phyloP scores from a whole-genome alignment of 2,329 filamentous ascomycete species.

The Sarocladium oryzae region DNA sequence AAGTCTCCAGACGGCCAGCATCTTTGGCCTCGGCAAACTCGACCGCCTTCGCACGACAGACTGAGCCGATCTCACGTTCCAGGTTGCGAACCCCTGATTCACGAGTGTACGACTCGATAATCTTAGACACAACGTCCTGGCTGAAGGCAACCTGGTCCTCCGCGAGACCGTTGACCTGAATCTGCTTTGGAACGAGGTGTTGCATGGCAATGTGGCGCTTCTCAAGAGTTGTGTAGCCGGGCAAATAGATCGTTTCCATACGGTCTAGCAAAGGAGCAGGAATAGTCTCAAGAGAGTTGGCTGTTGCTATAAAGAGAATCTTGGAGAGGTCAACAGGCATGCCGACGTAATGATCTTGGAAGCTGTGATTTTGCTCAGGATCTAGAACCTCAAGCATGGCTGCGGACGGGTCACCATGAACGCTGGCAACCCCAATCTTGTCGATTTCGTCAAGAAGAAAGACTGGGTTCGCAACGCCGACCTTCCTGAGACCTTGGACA shows the following conservation, averaged over 20 bases:
- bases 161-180: constrained; percentile 79
- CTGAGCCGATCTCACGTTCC: constrained; percentile 89
- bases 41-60: constrained; percentile 92
- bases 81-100: constrained; percentile 94
- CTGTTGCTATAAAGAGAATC: constrained; percentile 94
- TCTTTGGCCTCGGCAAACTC: constrained; percentile 91
- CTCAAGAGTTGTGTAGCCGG: constrained; percentile 94
- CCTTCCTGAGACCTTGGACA: constrained; percentile 89
- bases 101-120: constrained; percentile 93
- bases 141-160: constrained; percentile 69
- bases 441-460: constrained; percentile 97
- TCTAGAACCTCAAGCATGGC: constrained; percentile 98
- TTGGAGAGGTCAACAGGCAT: constrained; percentile 95
- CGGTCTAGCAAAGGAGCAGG: constrained; percentile 88
- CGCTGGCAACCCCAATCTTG: constrained; percentile 85
- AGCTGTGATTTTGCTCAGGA: constrained; percentile 92
- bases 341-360: constrained; percentile 93
- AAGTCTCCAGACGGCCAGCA: constrained; percentile 57
- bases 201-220: constrained; percentile 91
- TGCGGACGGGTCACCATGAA: constrained; percentile 91
- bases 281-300: constrained; percentile 91
- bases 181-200: constrained; percentile 94
- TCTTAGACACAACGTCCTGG: constrained; percentile 83
- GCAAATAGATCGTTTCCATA: constrained; percentile 92
- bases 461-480: constrained; percentile 90